A percentile compares a stretch with the other conserved stretches of the same genome.
Evolutionary conservation across 768 basidiomycete species (phyloP).

Genomic region (Leucocoprinus leucothites): DNA sequence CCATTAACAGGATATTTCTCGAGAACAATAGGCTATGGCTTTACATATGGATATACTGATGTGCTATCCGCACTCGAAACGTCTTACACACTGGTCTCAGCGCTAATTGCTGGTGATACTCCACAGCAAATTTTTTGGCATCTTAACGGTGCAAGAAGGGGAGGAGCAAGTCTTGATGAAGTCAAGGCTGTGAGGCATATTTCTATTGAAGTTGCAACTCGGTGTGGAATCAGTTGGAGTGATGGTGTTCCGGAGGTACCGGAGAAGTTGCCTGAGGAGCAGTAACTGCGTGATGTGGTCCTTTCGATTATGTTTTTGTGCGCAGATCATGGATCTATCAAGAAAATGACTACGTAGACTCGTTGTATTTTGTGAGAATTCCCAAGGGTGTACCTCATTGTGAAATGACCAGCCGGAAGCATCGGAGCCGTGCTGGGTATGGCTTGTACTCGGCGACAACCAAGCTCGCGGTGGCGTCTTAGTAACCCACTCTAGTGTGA

Average conservation of each 20-base stretch:
- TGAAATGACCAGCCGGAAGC: too few relatives aligned
- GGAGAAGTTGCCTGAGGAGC: slow-evolving; percentile 13
- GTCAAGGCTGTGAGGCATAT: slow-evolving; percentile 52
- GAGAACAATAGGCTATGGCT: slow-evolving; percentile 53
- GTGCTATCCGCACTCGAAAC: slow-evolving; percentile 51
- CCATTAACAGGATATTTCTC: slow-evolving; percentile 47
- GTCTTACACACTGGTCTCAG: slow-evolving; percentile 57
- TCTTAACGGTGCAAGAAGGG: slow-evolving; percentile 49
- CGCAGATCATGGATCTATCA: neutral
- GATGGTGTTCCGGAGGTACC: slow-evolving; percentile 46
- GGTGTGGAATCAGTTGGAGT: slow-evolving; percentile 51
- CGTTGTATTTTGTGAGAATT: too few relatives aligned
- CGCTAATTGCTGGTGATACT: slow-evolving; percentile 58
- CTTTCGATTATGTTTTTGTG: neutral
- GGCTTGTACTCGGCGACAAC: too few relatives aligned
- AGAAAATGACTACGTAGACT: too few relatives aligned
- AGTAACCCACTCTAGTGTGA: too few relatives aligned
- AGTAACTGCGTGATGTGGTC: neutral
- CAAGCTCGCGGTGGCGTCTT: too few relatives aligned
- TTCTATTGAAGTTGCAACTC: slow-evolving; percentile 45
- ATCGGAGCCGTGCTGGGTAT: too few relatives aligned
- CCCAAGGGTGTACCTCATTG: too few relatives aligned
- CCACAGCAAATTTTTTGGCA: slow-evolving; percentile 69
- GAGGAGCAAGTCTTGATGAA: slow-evolving; percentile 52
- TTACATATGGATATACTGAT: slow-evolving; percentile 46